Base-by-base conservation (phyloP, 441 rosid genomes). In the Adansonia gregorii region DNA sequence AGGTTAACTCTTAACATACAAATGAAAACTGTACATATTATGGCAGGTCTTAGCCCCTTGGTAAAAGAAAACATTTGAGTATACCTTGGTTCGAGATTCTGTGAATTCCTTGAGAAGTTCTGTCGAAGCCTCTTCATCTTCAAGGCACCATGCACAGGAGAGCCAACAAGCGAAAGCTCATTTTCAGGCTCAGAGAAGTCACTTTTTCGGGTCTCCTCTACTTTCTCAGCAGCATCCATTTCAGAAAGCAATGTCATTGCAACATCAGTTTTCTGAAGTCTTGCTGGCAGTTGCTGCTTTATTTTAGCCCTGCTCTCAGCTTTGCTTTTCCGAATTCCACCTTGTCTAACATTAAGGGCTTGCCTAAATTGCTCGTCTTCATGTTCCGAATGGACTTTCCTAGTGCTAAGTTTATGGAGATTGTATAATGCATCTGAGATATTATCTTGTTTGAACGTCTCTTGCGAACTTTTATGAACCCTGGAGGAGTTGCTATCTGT, bases 351-450 rank as follows among this genome's bases (percentile, higher is more conserved):
- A 76, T 90, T 89, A 70, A 93, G 90, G 63, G 91, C 93, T 76
- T 91, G 94, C 85, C 87, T 89, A 63, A 89, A 88, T 65, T 87
- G 95, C 71, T 92, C 97, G 48, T 95, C 99, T 27, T 94, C 95
- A 3, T 84, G 83, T 58, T 90, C 97, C 6, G 87, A 86, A 72
- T 84, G 82, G 55, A 79, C 86, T 82, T 83, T 95, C 81, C 89
- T 81, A 43, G 76, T 58, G 76, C 86, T 83, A 66, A 86, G 79
- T 85, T 86, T 93, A 55, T 91, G 93, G 78, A 89, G 80, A 85
- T 74, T 87, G 68, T 79, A 76, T 27, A 87, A 77, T 84, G 90
- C 71, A 65, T 86, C 87, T 0, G 89, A 82, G 66, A 82, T 70
- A 74, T 79, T 88, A 24, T 86, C 90, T 55, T 82, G 87, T 81